Base-by-base conservation (phyloP, 1,139 yeast genomes). In the Candida neerlandica region DNA sequence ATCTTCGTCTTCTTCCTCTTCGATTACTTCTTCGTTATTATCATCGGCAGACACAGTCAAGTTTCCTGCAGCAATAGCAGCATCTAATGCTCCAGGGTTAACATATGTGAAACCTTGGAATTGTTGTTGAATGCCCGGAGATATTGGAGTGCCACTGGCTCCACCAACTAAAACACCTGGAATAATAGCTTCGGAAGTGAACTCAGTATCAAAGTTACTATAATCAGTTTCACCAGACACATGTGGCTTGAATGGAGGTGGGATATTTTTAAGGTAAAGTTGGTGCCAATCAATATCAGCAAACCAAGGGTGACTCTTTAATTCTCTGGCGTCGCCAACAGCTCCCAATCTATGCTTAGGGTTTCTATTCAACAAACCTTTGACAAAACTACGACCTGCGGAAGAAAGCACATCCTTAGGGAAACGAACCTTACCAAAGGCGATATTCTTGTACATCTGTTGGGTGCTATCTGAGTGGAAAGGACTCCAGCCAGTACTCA, bases 401-500 rank as follows among this genome's bases (percentile, higher is more conserved):
- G 89, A 80, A 49, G 96, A 87, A 52, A 94, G 75, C 11, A 94
- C 95, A 64, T 94, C 98, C 65, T 92, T 90, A 43, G 99, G 99
- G 70, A 94, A 94, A 61, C 96, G 80, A 29, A 94, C 98, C 67
- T 94, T 94, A 55, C 99, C 98, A 71, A 91, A 94, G 2, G 98
- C 98, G 71, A 94, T 94, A 70, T 94, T 94, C 72, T 92, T 92
- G 74, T 94, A 94, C 98, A 94, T 94, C 70, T 92, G 97, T 73
- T 94, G 98, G 47, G 96, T 90, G 66, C 89, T 94, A 55, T 92
- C 97, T 40, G 98, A 98, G 64, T 90, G 92, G 67, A 94, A 94
- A 48, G 99, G 99, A n/a, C 96, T 88, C 98, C 98, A 94, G 40
- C 99, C 99, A 71, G 98, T 94, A 68, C 97, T 86, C 94, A 87